Percentiles rank a stretch among this genome's conserved stretches.
These are phyloP conservation scores for Saturnispora serradocipensis DNA, from an alignment of 805 yeast species.

Conservation along the genomic window DNA sequence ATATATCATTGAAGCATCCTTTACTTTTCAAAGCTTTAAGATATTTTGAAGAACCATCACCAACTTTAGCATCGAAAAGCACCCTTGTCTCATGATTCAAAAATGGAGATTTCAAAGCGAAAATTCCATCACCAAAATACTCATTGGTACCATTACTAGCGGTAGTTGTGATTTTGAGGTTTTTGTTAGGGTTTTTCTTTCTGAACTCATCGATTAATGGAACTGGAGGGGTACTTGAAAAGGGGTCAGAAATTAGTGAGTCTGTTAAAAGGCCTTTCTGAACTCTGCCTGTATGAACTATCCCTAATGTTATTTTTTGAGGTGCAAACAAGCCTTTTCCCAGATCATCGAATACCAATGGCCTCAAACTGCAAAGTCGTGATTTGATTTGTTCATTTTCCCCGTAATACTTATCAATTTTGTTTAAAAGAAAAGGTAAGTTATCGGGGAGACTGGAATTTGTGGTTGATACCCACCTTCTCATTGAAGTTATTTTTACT, in stretches of 20 bases:
- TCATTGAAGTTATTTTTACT: not conserved
- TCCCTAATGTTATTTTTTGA: constrained; percentile 21
- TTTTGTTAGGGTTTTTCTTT: constrained; percentile 7
- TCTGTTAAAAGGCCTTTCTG: constrained; percentile 19
- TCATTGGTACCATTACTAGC: constrained; percentile 5
- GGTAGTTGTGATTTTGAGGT: constrained; percentile 12
- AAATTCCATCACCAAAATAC: constrained; percentile 9
- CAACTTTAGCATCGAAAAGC: constrained; percentile 21
- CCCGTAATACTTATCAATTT: constrained; percentile 10
- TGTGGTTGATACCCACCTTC: not conserved
- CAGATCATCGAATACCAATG: constrained; percentile 10
- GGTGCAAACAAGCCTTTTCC: constrained; percentile 15
- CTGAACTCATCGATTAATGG: constrained; percentile 12
- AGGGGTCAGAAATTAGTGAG: constrained; percentile 24
- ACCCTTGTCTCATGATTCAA: constrained; percentile 23
- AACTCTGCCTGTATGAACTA: constrained; percentile 18
- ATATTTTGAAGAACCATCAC: constrained; percentile 14
- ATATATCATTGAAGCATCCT: constrained; percentile 23
- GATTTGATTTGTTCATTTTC: constrained; percentile 6
- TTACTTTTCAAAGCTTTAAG: constrained; percentile 11
- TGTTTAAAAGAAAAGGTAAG: not conserved
- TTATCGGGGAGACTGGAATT: not conserved
- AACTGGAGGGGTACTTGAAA: constrained; percentile 20
- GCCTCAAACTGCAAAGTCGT: constrained; percentile 14
- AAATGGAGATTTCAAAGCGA: constrained; percentile 24